phyloP scores from a whole-genome alignment of 371 early-diverging fungal species.

The Parasitella parasitica region DNA sequence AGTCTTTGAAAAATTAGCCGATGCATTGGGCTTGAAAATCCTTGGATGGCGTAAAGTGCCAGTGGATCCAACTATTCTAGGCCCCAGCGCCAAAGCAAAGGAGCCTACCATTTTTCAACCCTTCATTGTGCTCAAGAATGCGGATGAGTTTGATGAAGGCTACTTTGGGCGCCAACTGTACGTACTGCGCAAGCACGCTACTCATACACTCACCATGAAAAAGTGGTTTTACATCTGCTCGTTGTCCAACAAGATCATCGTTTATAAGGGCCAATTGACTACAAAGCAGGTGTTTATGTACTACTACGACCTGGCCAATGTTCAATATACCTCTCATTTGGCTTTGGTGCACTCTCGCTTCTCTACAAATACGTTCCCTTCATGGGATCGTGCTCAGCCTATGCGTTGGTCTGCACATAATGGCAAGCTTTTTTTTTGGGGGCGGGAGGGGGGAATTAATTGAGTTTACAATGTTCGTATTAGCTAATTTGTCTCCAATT shows the following conservation, averaged over 20 bases:
- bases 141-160: slow-evolving; percentile 54
- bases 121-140: slow-evolving; percentile 62
- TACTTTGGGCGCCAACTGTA: slow-evolving; percentile 87
- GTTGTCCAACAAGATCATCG: slow-evolving; percentile 86
- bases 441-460: neutral
- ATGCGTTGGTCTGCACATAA: slow-evolving; percentile 97
- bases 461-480: neutral
- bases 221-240: slow-evolving; percentile 97
- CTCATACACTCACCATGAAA: slow-evolving; percentile 73
- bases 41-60: slow-evolving; percentile 93
- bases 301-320: slow-evolving; percentile 85
- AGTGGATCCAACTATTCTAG: slow-evolving; percentile 80
- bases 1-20: slow-evolving; percentile 77
- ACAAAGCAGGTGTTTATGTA: slow-evolving; percentile 92
- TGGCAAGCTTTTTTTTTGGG: slow-evolving; percentile 54
- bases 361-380: slow-evolving; percentile 98
- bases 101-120: slow-evolving; percentile 94
- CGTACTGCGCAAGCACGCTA: slow-evolving; percentile 86
- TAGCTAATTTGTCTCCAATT: no score
- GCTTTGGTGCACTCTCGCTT: slow-evolving; percentile 96
- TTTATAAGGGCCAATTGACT: slow-evolving; percentile 94
- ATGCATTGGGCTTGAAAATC: slow-evolving; percentile 66
- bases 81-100: slow-evolving; percentile 84
- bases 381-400: slow-evolving; percentile 98
- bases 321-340: slow-evolving; percentile 84